Conservation (phyloP, 2,329 filamentous ascomycete genomes). For the Aspergillus neoniger region DNA sequence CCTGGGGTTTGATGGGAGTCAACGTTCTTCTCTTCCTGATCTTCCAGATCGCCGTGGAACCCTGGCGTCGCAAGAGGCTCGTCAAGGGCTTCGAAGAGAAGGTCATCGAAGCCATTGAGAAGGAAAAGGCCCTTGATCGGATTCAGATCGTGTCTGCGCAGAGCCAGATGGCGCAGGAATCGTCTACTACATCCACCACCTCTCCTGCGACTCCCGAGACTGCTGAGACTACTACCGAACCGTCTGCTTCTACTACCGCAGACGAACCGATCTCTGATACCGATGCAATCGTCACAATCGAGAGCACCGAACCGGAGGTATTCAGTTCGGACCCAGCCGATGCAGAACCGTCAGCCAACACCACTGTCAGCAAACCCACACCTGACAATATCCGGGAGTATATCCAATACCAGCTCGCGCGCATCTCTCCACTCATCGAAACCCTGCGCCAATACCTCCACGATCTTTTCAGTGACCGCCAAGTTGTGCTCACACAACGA, state of each 20-base stretch:
- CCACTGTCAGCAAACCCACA: conserved; percentile 3
- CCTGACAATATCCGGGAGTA: conserved; percentile 16
- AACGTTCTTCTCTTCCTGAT: conserved; percentile 88
- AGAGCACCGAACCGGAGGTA: not conserved
- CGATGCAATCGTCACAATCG: not conserved
- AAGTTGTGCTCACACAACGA: conserved; percentile 64
- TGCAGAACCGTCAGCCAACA: not conserved
- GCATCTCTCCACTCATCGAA: conserved; percentile 33
- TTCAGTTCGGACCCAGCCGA: not conserved
- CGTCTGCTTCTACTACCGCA: not conserved
- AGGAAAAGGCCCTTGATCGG: conserved; percentile 55
- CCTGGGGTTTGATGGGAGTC: conserved; percentile 95
- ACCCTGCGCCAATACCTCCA: conserved; percentile 53
- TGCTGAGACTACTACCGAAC: conserved; percentile 3
- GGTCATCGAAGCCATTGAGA: conserved; percentile 68
- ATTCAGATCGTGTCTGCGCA: conserved; percentile 13
- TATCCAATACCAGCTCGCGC: conserved; percentile 27
- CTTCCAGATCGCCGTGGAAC: conserved; percentile 86
- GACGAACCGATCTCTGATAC: not conserved
- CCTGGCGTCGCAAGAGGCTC: conserved; percentile 80
- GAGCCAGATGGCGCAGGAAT: not conserved
- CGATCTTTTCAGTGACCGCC: conserved; percentile 68
- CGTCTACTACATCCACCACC: not conserved
- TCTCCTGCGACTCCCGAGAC: conserved; percentile 1
- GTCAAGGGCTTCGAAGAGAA: conserved; percentile 82